Conservation (phyloP, 2,329 filamentous ascomycete genomes). For the Beauveria caledonica region DNA sequence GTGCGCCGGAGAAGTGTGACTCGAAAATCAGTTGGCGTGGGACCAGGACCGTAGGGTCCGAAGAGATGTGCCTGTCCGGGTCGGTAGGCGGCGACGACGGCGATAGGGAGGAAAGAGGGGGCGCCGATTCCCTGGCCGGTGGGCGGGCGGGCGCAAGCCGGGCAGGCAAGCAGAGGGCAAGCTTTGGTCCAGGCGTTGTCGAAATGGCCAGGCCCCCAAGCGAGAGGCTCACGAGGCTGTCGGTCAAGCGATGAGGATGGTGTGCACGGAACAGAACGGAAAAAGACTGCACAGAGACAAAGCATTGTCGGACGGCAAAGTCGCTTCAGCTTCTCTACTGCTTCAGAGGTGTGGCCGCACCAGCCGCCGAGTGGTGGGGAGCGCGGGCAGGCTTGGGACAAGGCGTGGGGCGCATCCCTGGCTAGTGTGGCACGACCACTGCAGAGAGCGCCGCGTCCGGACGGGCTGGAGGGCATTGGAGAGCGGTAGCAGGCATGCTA, state of each 20-base stretch:
- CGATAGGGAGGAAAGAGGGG: background rate
- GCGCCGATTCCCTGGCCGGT: constrained; percentile 1
- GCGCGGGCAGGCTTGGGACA: background rate
- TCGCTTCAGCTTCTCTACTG: background rate
- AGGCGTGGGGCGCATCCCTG: constrained; percentile 6
- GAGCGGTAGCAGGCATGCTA: constrained; percentile 5
- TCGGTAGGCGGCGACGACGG: constrained; percentile 6
- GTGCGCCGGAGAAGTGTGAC: background rate
- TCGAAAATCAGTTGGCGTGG: background rate
- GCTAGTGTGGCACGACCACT: constrained; percentile 7
- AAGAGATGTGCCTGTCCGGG: background rate
- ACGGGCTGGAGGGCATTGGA: constrained; percentile 1
- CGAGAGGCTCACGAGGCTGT: background rate
- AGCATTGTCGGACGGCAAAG: background rate
- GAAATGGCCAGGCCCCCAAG: background rate
- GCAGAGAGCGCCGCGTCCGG: constrained; percentile 9
- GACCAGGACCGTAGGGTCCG: background rate
- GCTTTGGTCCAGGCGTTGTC: background rate
- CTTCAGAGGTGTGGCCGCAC: background rate
- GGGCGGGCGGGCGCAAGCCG: background rate
- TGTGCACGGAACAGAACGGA: background rate
- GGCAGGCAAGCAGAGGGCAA: background rate
- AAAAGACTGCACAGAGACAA: background rate
- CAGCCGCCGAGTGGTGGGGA: background rate
- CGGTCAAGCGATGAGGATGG: constrained; percentile 1